Percentiles rank a stretch among this genome's conserved stretches.
phyloP scores from a whole-genome alignment of 805 yeast genomes.

The Candida maesae region DNA sequence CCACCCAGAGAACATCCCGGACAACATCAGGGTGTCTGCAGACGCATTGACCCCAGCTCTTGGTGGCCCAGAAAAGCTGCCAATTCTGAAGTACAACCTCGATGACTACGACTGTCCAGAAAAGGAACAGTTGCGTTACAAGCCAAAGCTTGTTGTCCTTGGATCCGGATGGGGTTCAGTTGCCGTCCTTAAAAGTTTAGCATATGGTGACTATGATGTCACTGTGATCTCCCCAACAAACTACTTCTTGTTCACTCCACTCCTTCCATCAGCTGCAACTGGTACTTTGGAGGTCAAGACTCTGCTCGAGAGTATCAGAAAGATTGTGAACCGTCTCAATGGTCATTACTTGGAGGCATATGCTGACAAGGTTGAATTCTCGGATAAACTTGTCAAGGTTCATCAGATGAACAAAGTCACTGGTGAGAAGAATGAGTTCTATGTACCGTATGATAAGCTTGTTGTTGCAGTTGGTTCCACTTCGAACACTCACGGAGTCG shows the following conservation, averaged over 20 bases:
- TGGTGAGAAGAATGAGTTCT: slow-evolving; percentile 43
- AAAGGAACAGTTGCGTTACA: slow-evolving; percentile 42
- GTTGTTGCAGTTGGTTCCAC: slow-evolving; percentile 68
- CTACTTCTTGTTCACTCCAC: slow-evolving; percentile 66
- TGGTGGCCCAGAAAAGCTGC: slow-evolving; percentile 73
- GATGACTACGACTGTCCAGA: slow-evolving; percentile 53
- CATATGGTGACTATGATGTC: slow-evolving; percentile 55
- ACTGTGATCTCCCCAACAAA: slow-evolving; percentile 67
- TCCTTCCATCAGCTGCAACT: slow-evolving; percentile 67
- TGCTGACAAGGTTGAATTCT: slow-evolving; percentile 55
- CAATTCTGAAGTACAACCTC: slow-evolving; percentile 50
- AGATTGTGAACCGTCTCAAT: slow-evolving; percentile 45
- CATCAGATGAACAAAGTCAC: slow-evolving; percentile 38
- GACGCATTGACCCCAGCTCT: slow-evolving; percentile 49
- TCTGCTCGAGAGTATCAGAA: slow-evolving; percentile 59
- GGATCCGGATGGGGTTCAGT: slow-evolving; percentile 77
- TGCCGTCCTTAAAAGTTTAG: slow-evolving; percentile 48
- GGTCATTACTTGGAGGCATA: slow-evolving; percentile 63
- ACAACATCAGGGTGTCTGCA: slow-evolving; percentile 45
- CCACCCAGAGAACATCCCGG: slow-evolving; percentile 36
- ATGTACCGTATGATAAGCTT: slow-evolving; percentile 68
- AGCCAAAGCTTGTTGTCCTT: slow-evolving; percentile 55
- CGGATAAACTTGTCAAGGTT: slow-evolving; percentile 55
- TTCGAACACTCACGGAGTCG: slow-evolving; percentile 67
- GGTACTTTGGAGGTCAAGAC: slow-evolving; percentile 67